These are phyloP conservation scores for Labyrinthula sp. DNA, from an alignment of 352 stramenopile genomes.

Conservation along the genomic window DNA sequence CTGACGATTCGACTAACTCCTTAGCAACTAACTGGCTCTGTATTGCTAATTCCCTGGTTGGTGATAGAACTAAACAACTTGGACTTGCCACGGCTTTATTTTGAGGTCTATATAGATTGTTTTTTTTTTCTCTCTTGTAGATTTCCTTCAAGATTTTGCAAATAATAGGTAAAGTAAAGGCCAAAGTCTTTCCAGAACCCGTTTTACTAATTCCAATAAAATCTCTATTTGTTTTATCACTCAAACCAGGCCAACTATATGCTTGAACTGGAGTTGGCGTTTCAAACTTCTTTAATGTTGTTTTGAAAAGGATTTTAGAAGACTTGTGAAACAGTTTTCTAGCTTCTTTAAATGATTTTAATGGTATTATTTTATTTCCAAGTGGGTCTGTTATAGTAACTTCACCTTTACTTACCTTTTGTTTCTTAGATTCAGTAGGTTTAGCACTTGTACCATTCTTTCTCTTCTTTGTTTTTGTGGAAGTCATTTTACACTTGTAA, in stretches of 20 bases:
- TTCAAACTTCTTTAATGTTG: conserved; percentile 14
- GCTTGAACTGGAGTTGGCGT: conserved; percentile 31
- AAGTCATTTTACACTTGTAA: too few relatives aligned
- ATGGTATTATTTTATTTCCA: too few relatives aligned
- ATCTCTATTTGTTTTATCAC: conserved; percentile 35
- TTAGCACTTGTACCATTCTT: too few relatives aligned
- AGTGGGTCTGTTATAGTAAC: too few relatives aligned
- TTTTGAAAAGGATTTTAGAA: too few relatives aligned
- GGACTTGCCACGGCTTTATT: conserved; percentile 35
- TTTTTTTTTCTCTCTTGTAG: conserved; percentile 34
- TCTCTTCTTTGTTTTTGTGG: too few relatives aligned
- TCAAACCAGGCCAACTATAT: conserved; percentile 32
- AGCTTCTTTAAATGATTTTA: too few relatives aligned
- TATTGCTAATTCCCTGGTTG: conserved; percentile 83
- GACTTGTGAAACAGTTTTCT: too few relatives aligned
- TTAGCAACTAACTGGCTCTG: conserved; percentile 55
- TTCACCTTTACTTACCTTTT: too few relatives aligned
- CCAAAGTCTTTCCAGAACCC: conserved; percentile 85
- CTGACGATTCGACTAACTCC: conserved; percentile 35
- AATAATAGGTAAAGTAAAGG: conserved; percentile 83
- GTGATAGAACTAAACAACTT: conserved; percentile 80
- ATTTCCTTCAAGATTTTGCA: conserved; percentile 38
- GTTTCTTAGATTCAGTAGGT: too few relatives aligned
- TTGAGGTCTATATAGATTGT: too few relatives aligned
- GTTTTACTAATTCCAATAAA: conserved; percentile 72